phyloP scores from a whole-genome alignment of 1,284 basidiomycete species.

The Volvariella volvacea region DNA sequence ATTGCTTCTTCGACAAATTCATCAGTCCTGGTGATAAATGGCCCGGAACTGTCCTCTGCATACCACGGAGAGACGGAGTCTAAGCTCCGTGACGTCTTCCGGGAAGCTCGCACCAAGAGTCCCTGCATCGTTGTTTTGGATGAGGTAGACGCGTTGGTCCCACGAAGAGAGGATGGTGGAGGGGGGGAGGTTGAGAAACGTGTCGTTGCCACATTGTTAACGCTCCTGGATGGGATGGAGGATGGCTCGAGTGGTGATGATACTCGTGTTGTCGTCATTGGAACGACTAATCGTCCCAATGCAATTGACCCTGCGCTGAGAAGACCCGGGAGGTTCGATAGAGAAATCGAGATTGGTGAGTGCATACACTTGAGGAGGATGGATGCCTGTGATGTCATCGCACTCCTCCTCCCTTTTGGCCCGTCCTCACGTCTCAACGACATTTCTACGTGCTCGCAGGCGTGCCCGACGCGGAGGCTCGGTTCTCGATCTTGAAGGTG shows the following conservation, averaged over 20 bases:
- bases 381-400: background rate
- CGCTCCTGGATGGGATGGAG: conserved; percentile 92
- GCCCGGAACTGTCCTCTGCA: conserved; percentile 89
- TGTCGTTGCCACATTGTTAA: conserved; percentile 92
- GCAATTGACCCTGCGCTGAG: conserved; percentile 95
- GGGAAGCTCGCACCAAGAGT: conserved; percentile 72
- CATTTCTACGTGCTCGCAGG: conserved; percentile 38
- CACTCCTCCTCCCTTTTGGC: conserved; percentile 1
- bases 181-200: conserved; percentile 94
- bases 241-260: conserved; percentile 26
- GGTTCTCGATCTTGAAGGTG: conserved; percentile 79
- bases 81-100: conserved; percentile 84
- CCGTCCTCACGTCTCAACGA: background rate
- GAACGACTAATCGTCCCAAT: conserved; percentile 96
- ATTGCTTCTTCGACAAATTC: conserved; percentile 80
- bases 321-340: conserved; percentile 91
- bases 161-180: conserved; percentile 79
- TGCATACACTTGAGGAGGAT: background rate
- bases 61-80: conserved; percentile 98
- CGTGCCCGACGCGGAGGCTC: conserved; percentile 81
- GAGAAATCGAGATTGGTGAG: conserved; percentile 94
- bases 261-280: conserved; percentile 84
- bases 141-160: conserved; percentile 94
- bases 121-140: conserved; percentile 95
- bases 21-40: conserved; percentile 85